Evolutionary conservation across 2,329 filamentous ascomycete species (phyloP).

Genomic region (Colletotrichum acutatum): DNA sequence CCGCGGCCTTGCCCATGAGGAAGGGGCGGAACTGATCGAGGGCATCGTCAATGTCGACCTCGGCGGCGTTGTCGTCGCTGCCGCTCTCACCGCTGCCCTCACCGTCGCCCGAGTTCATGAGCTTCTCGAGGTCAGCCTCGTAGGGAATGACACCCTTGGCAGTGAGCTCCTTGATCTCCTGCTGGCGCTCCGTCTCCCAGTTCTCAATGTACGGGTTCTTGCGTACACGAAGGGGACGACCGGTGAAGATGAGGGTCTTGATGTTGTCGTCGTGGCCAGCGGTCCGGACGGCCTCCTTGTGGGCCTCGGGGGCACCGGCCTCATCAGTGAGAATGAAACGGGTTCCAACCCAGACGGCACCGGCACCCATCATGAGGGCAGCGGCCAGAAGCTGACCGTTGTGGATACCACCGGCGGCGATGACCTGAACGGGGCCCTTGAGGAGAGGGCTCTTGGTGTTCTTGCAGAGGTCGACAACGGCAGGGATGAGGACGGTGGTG

Average conservation of each 20-base stretch:
- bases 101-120: conserved; percentile 68
- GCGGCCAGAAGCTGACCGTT: conserved; percentile 92
- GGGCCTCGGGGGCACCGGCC: conserved; percentile 90
- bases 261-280: conserved; percentile 95
- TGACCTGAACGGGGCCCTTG: conserved; percentile 86
- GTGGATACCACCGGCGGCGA: conserved; percentile 94
- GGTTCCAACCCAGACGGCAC: conserved; percentile 95
- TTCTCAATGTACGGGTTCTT: conserved; percentile 94
- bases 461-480: conserved; percentile 84
- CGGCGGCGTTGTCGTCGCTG: conserved; percentile 74
- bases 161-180: conserved; percentile 94
- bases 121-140: conserved; percentile 91
- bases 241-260: conserved; percentile 98
- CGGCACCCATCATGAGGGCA: conserved; percentile 90
- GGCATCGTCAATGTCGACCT: conserved; percentile 82
- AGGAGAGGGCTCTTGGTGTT: conserved; percentile 88
- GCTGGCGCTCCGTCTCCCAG: conserved; percentile 92
- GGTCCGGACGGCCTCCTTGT: conserved; percentile 95
- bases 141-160: conserved; percentile 91
- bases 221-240: conserved; percentile 91
- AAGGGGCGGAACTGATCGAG: conserved; percentile 92
- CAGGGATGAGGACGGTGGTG: conserved; percentile 91
- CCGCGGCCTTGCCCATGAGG: conserved; percentile 97
- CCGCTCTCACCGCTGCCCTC: conserved; percentile 69
- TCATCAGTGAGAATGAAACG: conserved; percentile 95